Conservation (phyloP, 2,329 filamentous ascomycete genomes). For the Stagonosporopsis vannaccii region DNA sequence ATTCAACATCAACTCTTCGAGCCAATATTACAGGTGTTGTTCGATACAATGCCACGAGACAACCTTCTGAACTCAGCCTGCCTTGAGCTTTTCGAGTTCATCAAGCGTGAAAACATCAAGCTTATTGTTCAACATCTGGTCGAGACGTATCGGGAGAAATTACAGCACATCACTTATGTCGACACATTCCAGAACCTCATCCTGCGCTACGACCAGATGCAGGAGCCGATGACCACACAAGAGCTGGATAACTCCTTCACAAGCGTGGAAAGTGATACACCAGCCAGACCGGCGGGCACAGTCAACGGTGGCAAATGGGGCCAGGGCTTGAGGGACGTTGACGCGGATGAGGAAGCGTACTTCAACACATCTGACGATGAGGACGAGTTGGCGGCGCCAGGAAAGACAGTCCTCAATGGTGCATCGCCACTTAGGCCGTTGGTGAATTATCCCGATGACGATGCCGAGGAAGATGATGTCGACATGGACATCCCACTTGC, state of each 20-base stretch:
- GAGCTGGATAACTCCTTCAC: slow-evolving; percentile 71
- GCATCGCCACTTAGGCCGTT: slow-evolving; percentile 70
- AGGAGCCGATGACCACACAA: slow-evolving; percentile 63
- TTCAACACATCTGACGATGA: slow-evolving; percentile 92
- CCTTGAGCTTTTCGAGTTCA: slow-evolving; percentile 90
- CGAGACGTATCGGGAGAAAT: slow-evolving; percentile 79
- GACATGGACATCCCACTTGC: slow-evolving; percentile 58
- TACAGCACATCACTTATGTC: slow-evolving; percentile 80
- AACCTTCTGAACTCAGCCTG: slow-evolving; percentile 94
- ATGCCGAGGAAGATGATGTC: slow-evolving; percentile 67
- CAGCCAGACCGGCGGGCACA: slow-evolving; percentile 51
- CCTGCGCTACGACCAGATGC: slow-evolving; percentile 77
- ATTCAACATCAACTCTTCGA: slow-evolving; percentile 82
- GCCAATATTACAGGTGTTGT: slow-evolving; percentile 83
- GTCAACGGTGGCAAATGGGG: slow-evolving; percentile 67
- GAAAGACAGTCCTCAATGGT: slow-evolving; percentile 64
- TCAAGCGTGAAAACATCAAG: slow-evolving; percentile 70
- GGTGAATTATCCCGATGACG: slow-evolving; percentile 92
- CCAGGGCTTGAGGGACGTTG: slow-evolving; percentile 80
- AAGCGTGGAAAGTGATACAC: slow-evolving; percentile 67
- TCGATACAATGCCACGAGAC: slow-evolving; percentile 86
- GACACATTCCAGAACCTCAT: slow-evolving; percentile 83
- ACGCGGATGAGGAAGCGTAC: slow-evolving; percentile 88
- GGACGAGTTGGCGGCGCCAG: slow-evolving; percentile 58
- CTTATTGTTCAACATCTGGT: slow-evolving; percentile 84